These are phyloP conservation scores for Tricholoma hemisulphureum DNA, from an alignment of 768 basidiomycete species.

Conservation along the genomic window DNA sequence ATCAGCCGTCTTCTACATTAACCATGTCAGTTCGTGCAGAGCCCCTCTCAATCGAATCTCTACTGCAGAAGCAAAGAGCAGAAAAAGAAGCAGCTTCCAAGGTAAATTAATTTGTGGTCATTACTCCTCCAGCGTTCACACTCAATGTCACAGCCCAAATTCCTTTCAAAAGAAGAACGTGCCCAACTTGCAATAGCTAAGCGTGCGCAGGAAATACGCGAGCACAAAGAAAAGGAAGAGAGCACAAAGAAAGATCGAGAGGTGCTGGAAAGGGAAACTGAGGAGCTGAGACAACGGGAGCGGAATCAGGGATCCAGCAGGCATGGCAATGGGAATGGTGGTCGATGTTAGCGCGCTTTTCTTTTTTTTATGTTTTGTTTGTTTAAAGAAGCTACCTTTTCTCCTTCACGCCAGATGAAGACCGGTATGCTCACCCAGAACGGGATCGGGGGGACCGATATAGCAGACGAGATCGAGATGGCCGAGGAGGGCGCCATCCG, in stretches of 20 bases:
- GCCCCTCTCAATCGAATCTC: slow-evolving; percentile 85
- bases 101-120: too few species aligned
- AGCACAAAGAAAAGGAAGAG: slow-evolving; percentile 68
- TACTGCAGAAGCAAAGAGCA: slow-evolving; percentile 82
- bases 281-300: slow-evolving; percentile 58
- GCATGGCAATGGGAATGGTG: slow-evolving; percentile 33
- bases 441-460: slow-evolving; percentile 43
- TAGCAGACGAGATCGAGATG: slow-evolving; percentile 45
- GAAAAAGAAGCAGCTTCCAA: slow-evolving; percentile 91
- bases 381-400: too few species aligned
- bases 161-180: slow-evolving; percentile 90
- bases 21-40: slow-evolving; percentile 43
- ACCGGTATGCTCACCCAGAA: slow-evolving; percentile 51
- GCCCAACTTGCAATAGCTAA: slow-evolving; percentile 86
- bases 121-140: background rate
- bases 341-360: slow-evolving; percentile 36
- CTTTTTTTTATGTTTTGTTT: slow-evolving; percentile 8
- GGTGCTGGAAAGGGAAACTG: slow-evolving; percentile 72
- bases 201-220: slow-evolving; percentile 78
- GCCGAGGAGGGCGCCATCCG: slow-evolving; percentile 40
- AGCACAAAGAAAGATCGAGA: slow-evolving; percentile 60
- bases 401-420: slow-evolving; percentile 43
- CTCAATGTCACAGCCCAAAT: slow-evolving; percentile 69
- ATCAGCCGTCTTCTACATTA: background rate
- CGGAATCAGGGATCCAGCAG: slow-evolving; percentile 35